Evolutionary conservation across 2,329 filamentous ascomycete species (phyloP), one percentile per base, ranked within the genome.

Genomic region (Ramichloridium luteum): DNA sequence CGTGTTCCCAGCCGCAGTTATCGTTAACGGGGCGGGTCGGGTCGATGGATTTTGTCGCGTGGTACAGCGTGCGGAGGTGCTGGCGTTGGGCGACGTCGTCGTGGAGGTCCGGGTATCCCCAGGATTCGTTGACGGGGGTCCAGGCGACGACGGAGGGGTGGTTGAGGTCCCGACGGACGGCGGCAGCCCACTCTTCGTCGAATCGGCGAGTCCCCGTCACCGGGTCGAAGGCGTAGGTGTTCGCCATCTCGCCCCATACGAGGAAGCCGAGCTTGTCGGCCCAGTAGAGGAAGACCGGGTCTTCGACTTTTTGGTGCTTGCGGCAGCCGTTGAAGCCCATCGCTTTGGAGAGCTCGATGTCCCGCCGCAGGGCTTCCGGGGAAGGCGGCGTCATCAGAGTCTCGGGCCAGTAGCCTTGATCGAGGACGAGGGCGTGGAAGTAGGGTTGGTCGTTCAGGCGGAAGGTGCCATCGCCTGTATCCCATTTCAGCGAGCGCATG

Each of bases 1-100:
- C 73, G 40, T 79, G 74, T 46, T 80, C 74, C 76, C 76, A 80
- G 18, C 76, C 76, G 41, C 75, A 80, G 52, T 80, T 80, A 51
- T 80, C 75, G 46, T 80, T 80, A 46, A 80, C 64, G 11, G 73
- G 73, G 4, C 76, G 58, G 0, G 69, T 77, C 2, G 70, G 62
- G 40, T 80, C 76, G 2, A 80, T 60, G 0, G 64, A 63, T 46
- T 77, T 80, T 6, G 76, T 80, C 35, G 68, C 49, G 44, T 73
- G 72, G 48, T 79, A 79, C 2, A 80, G 60, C 11, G 67, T 62
- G 13, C 73, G 67, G 28, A 80, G 65, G 44, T 80, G 76, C 45
- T 77, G 68, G 10, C 74, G 63, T 52, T 80, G 74, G 34, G 69
- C 61, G 5, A 64, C 56, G 33, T 62, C 67, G 28, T 67, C 61